phyloP scores from a whole-genome alignment of 306 rosid genomes.

The Vachellia collinsii region DNA sequence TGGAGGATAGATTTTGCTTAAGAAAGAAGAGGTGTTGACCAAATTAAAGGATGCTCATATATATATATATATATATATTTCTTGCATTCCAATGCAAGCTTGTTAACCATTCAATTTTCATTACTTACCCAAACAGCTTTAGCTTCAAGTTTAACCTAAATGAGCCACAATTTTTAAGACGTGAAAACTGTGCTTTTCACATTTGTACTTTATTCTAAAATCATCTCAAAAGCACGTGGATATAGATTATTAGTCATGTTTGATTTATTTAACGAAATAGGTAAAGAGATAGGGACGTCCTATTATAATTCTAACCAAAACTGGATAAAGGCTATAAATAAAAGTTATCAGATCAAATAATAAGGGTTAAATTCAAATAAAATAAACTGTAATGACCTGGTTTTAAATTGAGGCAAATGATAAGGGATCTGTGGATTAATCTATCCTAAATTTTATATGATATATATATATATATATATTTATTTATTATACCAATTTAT shows the following conservation, averaged over 20 bases:
- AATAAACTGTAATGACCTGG: too few species aligned
- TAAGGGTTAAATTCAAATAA: too few species aligned
- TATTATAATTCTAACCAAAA: not conserved
- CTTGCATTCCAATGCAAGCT: conserved; percentile 82
- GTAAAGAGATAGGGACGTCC: not conserved
- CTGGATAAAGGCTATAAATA: too few species aligned
- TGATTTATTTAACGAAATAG: too few species aligned
- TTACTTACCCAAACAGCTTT: conserved; percentile 31
- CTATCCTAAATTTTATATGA: too few species aligned
- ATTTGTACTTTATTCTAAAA: not conserved
- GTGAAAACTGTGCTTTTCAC: not conserved
- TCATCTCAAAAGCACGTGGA: not conserved
- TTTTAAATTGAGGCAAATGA: too few species aligned
- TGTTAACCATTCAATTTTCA: conserved; percentile 24
- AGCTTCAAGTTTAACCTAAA: conserved; percentile 50
- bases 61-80: too few species aligned
- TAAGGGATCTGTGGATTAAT: too few species aligned
- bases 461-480: too few species aligned
- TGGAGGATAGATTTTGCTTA: conserved; percentile 49
- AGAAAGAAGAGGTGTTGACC: conserved; percentile 47
- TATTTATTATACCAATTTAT: too few species aligned
- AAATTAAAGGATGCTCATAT: conserved; percentile 28
- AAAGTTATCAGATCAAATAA: too few species aligned
- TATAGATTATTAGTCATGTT: too few species aligned
- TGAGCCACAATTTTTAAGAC: conserved; percentile 29